These are phyloP conservation scores for Thalia dealbata DNA, from an alignment of 176 grass and related monocot genomes.

Conservation along the genomic window DNA sequence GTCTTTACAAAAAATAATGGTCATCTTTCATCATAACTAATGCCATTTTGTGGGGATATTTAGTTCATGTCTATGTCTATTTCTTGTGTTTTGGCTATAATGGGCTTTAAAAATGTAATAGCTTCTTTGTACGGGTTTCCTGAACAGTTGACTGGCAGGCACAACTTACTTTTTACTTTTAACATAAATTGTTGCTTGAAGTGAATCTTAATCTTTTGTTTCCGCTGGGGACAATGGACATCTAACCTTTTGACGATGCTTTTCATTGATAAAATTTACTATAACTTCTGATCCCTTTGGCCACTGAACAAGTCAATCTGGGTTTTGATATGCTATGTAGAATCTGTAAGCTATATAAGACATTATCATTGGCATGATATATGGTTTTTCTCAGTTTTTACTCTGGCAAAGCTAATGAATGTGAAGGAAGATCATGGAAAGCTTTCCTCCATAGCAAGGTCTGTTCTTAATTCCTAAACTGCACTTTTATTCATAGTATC, in stretches of 20 bases:
- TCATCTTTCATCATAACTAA: too few species aligned
- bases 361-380: background rate
- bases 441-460: conserved; percentile 85
- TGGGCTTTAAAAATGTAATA: too few species aligned
- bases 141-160: too few species aligned
- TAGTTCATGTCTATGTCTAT: too few species aligned
- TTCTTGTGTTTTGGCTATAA: too few species aligned
- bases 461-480: background rate
- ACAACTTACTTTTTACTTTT: too few species aligned
- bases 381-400: conserved; percentile 46
- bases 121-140: too few species aligned
- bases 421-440: conserved; percentile 76
- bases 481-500: background rate
- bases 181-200: too few species aligned
- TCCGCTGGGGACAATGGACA: too few species aligned
- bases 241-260: too few species aligned
- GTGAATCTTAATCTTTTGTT: background rate
- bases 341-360: background rate
- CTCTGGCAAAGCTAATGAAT: conserved; percentile 88
- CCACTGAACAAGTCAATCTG: background rate
- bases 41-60: too few species aligned
- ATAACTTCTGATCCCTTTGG: background rate
- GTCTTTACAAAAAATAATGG: too few species aligned
- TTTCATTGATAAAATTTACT: background rate
- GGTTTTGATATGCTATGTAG: background rate